phyloP scores from a whole-genome alignment of 495 filamentous ascomycete species.

The Penicillium paradoxum region DNA sequence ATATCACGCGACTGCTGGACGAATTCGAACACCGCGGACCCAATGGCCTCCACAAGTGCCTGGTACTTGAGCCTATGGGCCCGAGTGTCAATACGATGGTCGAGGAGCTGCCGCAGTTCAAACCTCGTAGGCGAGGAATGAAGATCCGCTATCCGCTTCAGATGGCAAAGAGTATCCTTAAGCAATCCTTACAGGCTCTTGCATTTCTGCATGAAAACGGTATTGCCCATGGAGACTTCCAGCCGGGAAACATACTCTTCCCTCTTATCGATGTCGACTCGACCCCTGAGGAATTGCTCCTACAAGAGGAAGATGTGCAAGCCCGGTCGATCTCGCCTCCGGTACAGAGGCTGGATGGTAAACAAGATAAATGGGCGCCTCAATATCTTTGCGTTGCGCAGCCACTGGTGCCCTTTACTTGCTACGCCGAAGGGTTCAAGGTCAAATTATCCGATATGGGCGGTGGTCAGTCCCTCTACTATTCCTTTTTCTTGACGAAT shows the following conservation, averaged over 20 bases:
- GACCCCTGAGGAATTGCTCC: conserved; percentile 11
- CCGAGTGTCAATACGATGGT: conserved; percentile 33
- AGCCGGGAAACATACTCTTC: conserved; percentile 43
- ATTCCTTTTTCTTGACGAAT: conserved; percentile 6
- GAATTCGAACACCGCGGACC: conserved; percentile 41
- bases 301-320: conserved; percentile 20
- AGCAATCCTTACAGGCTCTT: conserved; percentile 37
- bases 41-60: conserved; percentile 46
- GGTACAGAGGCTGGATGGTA: conserved; percentile 30
- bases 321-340: conserved; percentile 16
- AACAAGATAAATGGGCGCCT: conserved; percentile 34
- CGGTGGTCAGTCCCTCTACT: conserved; percentile 27
- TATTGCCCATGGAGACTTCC: conserved; percentile 43
- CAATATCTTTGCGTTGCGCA: conserved; percentile 32
- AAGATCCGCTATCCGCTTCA: conserved; percentile 29
- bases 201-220: conserved; percentile 40
- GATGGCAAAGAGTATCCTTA: conserved; percentile 39
- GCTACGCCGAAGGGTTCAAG: conserved; percentile 21
- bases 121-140: conserved; percentile 19
- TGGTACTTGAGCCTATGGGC: conserved; percentile 47
- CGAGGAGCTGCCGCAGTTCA: conserved; percentile 28
- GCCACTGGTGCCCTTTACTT: conserved; percentile 20
- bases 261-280: conserved; percentile 19
- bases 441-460: conserved; percentile 40
- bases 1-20: conserved; percentile 34